Conservation (phyloP, 2,329 filamentous ascomycete genomes). For the Aspergillus fructus region DNA sequence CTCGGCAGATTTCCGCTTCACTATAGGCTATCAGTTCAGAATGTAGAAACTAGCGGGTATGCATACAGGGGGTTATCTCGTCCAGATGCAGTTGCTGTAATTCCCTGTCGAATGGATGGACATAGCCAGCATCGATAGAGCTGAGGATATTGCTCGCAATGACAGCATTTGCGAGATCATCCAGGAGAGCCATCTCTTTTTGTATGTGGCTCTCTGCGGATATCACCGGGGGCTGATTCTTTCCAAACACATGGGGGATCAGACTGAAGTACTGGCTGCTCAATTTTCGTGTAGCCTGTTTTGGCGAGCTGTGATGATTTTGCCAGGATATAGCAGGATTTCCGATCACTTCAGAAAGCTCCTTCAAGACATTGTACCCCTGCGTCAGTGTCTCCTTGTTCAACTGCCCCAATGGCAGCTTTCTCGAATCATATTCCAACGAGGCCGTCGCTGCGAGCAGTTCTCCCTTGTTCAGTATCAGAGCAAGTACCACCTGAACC, state of each 20-base stretch:
- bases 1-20: neutral
- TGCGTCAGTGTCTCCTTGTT: neutral
- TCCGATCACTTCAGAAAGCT: neutral
- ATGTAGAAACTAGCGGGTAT: too few relatives aligned
- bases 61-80: neutral
- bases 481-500: neutral
- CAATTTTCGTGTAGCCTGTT: neutral
- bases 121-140: neutral
- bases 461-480: neutral
- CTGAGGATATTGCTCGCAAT: neutral
- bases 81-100: neutral
- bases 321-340: too few relatives aligned
- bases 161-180: neutral
- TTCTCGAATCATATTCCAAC: neutral
- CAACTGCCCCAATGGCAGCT: neutral
- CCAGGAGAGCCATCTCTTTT: neutral
- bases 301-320: too few relatives aligned
- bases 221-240: neutral
- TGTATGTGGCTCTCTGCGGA: neutral
- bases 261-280: conserved; percentile 1
- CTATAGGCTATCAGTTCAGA: neutral
- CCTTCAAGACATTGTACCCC: neutral
- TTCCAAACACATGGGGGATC: neutral
- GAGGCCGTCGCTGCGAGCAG: neutral
- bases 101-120: neutral